Conservation (phyloP, 2,329 filamentous ascomycete species). For the Aspergillus luchuensis region DNA sequence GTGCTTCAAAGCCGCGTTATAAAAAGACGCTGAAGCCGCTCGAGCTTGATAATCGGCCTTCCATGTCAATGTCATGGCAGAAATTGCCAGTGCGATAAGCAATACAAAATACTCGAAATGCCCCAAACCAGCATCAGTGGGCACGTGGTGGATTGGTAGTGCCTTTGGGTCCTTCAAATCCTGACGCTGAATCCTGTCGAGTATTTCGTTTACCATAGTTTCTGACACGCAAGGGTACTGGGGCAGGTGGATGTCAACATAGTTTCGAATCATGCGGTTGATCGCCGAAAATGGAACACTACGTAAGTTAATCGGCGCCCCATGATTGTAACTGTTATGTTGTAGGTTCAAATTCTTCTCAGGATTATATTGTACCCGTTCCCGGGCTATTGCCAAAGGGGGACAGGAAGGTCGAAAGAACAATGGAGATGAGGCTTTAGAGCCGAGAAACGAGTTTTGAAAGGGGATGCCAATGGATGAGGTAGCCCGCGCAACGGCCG, state of each 20-base stretch:
- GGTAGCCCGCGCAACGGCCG: neutral
- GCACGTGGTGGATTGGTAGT: neutral
- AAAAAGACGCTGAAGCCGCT: neutral
- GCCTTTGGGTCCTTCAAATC: neutral
- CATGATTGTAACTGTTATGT: neutral
- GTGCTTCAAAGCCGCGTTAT: neutral
- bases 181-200: neutral
- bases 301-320: neutral
- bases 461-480: neutral
- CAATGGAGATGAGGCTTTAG: neutral
- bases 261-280: neutral
- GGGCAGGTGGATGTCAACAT: neutral
- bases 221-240: neutral
- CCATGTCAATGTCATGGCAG: neutral
- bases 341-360: neutral
- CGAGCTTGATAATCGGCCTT: neutral
- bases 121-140: neutral
- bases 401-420: neutral
- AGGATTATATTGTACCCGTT: neutral
- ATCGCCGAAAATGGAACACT: neutral
- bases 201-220: neutral
- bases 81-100: neutral
- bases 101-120: neutral
- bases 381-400: neutral
- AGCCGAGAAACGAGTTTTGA: neutral